Evolutionary conservation across 1,284 basidiomycete species (phyloP).

Genomic region (Sutorius eximius): DNA sequence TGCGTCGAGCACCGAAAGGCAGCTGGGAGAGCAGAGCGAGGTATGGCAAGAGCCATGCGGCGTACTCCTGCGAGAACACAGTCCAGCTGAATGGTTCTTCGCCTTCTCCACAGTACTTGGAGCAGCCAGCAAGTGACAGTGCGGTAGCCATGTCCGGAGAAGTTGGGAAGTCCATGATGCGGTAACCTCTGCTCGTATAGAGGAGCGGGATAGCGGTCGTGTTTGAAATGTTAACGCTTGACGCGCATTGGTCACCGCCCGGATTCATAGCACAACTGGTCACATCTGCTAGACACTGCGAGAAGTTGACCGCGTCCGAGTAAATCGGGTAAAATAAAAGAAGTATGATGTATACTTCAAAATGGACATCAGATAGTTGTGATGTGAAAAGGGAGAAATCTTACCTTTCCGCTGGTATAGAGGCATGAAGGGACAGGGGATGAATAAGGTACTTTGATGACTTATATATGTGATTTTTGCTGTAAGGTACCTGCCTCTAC

Average conservation of each 20-base stretch:
- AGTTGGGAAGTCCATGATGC: neutral
- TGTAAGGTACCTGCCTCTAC: too few species aligned
- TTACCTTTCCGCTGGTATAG: constrained; percentile 9
- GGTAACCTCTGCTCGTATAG: constrained; percentile 11
- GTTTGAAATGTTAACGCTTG: constrained; percentile 10
- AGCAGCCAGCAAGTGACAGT: constrained; percentile 32
- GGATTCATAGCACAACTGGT: constrained; percentile 12
- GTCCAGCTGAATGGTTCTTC: constrained; percentile 38
- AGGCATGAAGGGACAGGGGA: constrained; percentile 4
- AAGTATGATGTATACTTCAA: constrained; percentile 6
- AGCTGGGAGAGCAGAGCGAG: constrained; percentile 44
- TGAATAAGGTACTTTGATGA: too few species aligned
- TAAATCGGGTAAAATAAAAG: neutral
- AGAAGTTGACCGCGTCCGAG: constrained; percentile 5
- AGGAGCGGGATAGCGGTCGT: constrained; percentile 17
- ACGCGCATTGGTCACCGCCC: constrained; percentile 2
- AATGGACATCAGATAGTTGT: constrained; percentile 4
- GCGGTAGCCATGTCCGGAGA: constrained; percentile 4
- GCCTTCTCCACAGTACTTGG: constrained; percentile 30
- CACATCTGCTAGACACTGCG: constrained; percentile 11
- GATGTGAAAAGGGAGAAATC: too few species aligned
- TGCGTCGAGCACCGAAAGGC: constrained; percentile 38
- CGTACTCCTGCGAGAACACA: constrained; percentile 41
- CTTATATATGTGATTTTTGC: too few species aligned
- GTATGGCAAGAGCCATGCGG: constrained; percentile 46